These are phyloP conservation scores for Termitomyces sp. DNA, from an alignment of 768 basidiomycete species.

Conservation along the genomic window DNA sequence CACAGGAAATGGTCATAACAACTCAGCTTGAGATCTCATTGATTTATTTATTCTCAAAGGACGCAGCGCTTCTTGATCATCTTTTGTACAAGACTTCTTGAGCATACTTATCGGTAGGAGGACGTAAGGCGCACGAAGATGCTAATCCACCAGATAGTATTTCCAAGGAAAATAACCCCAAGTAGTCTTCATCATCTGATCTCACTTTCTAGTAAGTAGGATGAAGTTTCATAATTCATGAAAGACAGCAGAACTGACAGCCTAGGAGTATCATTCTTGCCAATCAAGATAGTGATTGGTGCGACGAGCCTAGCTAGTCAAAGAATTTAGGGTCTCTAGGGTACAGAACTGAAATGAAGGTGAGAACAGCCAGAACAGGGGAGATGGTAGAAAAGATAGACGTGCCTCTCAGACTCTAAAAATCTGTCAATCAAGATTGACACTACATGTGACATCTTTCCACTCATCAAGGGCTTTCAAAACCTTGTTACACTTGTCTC, in stretches of 20 bases:
- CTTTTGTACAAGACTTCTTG: constrained; percentile 1
- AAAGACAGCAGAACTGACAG: neutral
- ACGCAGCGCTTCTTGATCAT: too few relatives aligned
- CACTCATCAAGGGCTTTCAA: constrained; percentile 48
- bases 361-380: neutral
- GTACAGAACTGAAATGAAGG: neutral
- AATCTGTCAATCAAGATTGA: constrained; percentile 29
- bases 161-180: neutral
- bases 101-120: too few relatives aligned
- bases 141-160: neutral
- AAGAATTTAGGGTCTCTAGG: neutral
- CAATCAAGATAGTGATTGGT: neutral
- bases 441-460: constrained; percentile 44
- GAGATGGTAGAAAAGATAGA: neutral
- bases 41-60: constrained; percentile 3
- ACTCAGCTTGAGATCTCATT: neutral
- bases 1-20: neutral
- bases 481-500: constrained; percentile 42
- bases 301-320: neutral
- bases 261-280: neutral
- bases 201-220: neutral
- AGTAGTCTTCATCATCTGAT: neutral
- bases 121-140: neutral
- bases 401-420: neutral
- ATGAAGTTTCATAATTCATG: neutral